Conservation (phyloP, 768 basidiomycete genomes). For the Calvatia gigantea region DNA sequence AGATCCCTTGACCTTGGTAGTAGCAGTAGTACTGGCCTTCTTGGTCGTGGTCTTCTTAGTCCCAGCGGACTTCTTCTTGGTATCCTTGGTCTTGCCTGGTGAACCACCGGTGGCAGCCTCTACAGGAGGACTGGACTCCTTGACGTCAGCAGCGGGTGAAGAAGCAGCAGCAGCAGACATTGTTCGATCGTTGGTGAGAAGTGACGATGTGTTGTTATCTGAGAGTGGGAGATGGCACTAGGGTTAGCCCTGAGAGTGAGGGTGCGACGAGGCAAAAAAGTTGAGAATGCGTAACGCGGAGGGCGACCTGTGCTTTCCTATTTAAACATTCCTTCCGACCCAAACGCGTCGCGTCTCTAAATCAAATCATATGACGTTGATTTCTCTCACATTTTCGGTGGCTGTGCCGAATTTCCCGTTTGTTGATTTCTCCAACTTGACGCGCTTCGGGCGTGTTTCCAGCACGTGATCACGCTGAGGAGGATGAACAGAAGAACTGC, state of each 20-base stretch:
- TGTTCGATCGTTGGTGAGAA: conserved; percentile 7
- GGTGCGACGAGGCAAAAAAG: conserved; percentile 4
- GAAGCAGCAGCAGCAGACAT: conserved; percentile 12
- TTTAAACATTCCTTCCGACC: conserved; percentile 26
- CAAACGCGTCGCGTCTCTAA: conserved; percentile 15
- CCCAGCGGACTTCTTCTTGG: conserved; percentile 16
- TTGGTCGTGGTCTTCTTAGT: conserved; percentile 20
- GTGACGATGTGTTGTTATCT: conserved; percentile 11
- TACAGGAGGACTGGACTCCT: conserved; percentile 21
- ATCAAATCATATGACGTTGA: conserved; percentile 12
- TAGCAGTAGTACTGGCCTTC: conserved; percentile 26
- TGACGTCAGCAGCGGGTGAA: conserved; percentile 9
- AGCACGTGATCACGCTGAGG: conserved; percentile 17
- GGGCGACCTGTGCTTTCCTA: conserved; percentile 17
- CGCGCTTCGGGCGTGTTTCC: conserved; percentile 17
- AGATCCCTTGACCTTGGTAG: conserved; percentile 30
- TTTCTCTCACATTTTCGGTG: conserved; percentile 19
- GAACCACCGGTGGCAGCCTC: conserved; percentile 18
- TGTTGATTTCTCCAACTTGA: conserved; percentile 28
- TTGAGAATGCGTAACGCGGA: conserved; percentile 1
- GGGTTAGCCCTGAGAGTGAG: conserved; percentile 2
- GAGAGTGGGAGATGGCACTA: conserved; percentile 19
- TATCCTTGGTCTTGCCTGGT: conserved; percentile 13
- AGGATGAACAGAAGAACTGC: too few species aligned
- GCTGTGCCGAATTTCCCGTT: conserved; percentile 38